Percentiles rank a stretch among this genome's conserved stretches.
Evolutionary conservation across 129 eudicot genomes (phyloP).

Genomic region (Logfia minima): DNA sequence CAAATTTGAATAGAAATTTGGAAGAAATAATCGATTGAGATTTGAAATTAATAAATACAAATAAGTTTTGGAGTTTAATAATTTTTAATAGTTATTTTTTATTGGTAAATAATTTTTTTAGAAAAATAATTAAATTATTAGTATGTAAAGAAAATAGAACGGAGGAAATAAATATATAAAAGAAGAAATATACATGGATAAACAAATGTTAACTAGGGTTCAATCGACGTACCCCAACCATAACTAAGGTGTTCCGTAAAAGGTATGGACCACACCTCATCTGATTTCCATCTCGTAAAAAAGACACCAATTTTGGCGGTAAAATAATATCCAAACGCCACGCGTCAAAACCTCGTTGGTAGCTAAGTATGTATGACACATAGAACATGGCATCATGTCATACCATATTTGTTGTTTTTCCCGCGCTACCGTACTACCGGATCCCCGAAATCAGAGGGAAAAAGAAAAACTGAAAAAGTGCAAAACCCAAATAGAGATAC

Average conservation of each 20-base stretch:
- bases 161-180: too few species aligned
- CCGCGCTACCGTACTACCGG: conserved; percentile 54
- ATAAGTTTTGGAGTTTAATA: too few species aligned
- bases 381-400: conserved; percentile 33
- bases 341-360: conserved; percentile 22
- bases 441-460: conserved; percentile 44
- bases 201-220: not conserved
- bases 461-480: conserved; percentile 25
- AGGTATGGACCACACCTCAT: conserved; percentile 25
- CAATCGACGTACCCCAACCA: not conserved
- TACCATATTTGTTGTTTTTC: conserved; percentile 45
- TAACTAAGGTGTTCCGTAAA: conserved; percentile 12
- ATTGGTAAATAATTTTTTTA: too few species aligned
- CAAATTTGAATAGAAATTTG: too few species aligned
- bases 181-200: too few species aligned
- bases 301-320: conserved; percentile 43
- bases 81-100: too few species aligned
- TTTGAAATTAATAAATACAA: too few species aligned
- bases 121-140: too few species aligned
- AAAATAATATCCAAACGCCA: conserved; percentile 3
- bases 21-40: too few species aligned
- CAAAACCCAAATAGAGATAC: not conserved
- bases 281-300: conserved; percentile 22
- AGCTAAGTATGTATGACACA: conserved; percentile 23
- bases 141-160: too few species aligned